Evolutionary conservation across 176 grass and related monocot genomes (phyloP).

Genomic region (Ananas comosus): DNA sequence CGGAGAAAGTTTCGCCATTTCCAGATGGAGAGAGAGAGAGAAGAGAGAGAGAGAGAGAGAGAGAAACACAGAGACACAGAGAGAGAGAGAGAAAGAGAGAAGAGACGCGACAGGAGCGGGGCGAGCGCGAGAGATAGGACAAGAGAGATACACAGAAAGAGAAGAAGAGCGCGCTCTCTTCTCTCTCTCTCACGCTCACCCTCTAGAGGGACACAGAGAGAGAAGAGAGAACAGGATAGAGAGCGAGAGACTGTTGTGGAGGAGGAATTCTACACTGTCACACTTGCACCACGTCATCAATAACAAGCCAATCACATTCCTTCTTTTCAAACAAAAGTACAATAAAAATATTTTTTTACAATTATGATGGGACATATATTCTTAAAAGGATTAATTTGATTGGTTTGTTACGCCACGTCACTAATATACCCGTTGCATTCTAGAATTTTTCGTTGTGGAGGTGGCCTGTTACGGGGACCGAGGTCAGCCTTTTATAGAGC

Average conservation of each 20-base stretch:
- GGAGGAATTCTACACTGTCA: too few relatives aligned
- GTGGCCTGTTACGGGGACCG: conserved; percentile 18
- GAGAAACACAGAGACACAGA: conserved; percentile 55
- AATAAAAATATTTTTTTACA: too few relatives aligned
- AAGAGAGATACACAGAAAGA: neutral
- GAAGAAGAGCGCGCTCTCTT: neutral
- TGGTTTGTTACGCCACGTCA: too few relatives aligned
- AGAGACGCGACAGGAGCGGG: conserved; percentile 24
- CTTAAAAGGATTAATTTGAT: too few relatives aligned
- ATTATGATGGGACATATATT: too few relatives aligned
- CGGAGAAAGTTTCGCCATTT: conserved; percentile 4
- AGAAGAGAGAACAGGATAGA: neutral
- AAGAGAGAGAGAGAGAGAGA: conserved; percentile 17
- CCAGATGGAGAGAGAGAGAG: conserved; percentile 10
- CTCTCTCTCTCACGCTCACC: too few relatives aligned
- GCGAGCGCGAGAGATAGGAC: neutral
- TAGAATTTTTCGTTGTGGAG: too few relatives aligned
- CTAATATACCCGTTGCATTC: too few relatives aligned
- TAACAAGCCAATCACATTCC: too few relatives aligned
- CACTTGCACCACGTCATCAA: too few relatives aligned
- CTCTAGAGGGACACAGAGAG: conserved; percentile 1
- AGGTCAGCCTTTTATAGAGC: conserved; percentile 22
- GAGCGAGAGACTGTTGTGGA: conserved; percentile 1
- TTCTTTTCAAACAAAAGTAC: too few relatives aligned
- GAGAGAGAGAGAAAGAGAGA: conserved; percentile 70